Base-by-base conservation (phyloP, 2,329 filamentous ascomycete genomes). In the Rutstroemia sp. region DNA sequence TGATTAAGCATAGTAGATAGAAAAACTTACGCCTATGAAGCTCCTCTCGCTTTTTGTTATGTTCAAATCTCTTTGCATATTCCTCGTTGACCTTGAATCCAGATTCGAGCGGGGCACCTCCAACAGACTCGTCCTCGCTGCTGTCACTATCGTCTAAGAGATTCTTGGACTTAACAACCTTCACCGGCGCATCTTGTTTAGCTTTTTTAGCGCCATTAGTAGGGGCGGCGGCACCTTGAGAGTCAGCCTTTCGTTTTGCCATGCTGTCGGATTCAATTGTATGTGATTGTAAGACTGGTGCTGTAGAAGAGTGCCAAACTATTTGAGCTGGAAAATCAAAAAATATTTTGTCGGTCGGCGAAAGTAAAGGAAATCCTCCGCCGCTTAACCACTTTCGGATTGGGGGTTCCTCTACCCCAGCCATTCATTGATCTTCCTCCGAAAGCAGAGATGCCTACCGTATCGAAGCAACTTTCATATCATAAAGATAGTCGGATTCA, bases 31-130 rank as follows among this genome's bases (percentile, higher is more conserved):
- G 71, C 68, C 81, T 79, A 16, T 91, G 86, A 61, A 84, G 76
- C 71, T 99, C 94, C 69, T 95, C 92, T 57, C 92, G 83, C 75
- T 96, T 96, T 77, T 97, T 96, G 75, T 99, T 99, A 74, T 97
- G 81, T 72, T 99, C 94, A 66, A 96, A 97, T 42, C 90, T 81
- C 64, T 82, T 83, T 45, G 94, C 94, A 71, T 86, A 99, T 52
- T 95, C 90, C 70, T 91, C 79, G 72, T 99, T 97, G 72, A 99
- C 86, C 70, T 88, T 91, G 70, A 97, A 80, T 30, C 71, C 71
- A 39, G 70, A 66, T 39, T 63, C 66, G 57, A 69, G 70, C 63
- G 64, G 67, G 66, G 63, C 71, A 67, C 66, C 69, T 53, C 67
- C 69, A 53, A 63, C 65, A 51, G 67, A 69, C 25, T 71, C 69